A percentile compares a stretch with the other conserved stretches of the same genome.
phyloP scores from a whole-genome alignment of 192 early-diverging fungal species.

The Coemansia sp. region DNA sequence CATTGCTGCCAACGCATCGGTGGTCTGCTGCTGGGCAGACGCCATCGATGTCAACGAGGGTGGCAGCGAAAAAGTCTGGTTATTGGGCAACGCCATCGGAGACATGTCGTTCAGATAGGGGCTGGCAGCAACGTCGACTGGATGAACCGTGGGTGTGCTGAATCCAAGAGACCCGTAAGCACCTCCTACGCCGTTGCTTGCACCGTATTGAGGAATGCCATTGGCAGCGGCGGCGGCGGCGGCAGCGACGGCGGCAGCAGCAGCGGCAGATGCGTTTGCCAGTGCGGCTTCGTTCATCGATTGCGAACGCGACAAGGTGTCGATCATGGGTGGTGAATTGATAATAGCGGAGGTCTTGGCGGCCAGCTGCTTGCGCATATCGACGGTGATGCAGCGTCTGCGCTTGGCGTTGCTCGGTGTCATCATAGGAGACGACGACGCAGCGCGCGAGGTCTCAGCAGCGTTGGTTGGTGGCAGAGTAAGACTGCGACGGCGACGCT shows the following conservation, averaged over 20 bases:
- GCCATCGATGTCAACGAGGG: slow-evolving; percentile 13
- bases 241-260: background rate
- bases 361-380: slow-evolving; percentile 51
- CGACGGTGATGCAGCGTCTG: slow-evolving; percentile 44
- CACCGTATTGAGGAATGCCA: background rate
- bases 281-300: background rate
- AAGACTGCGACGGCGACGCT: slow-evolving; percentile 44
- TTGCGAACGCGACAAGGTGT: background rate
- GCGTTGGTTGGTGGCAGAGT: slow-evolving; percentile 24
- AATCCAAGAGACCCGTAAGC: slow-evolving; percentile 31
- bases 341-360: slow-evolving; percentile 34
- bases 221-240: background rate
- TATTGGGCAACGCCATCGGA: slow-evolving; percentile 30
- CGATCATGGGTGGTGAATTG: slow-evolving; percentile 16
- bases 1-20: slow-evolving; percentile 14
- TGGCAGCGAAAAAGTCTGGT: slow-evolving; percentile 31
- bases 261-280: background rate
- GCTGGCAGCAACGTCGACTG: slow-evolving; percentile 16
- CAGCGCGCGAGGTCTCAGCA: slow-evolving; percentile 12
- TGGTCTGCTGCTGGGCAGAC: background rate
- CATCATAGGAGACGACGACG: slow-evolving; percentile 45
- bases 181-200: slow-evolving; percentile 2
- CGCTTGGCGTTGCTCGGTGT: slow-evolving; percentile 35
- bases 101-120: slow-evolving; percentile 37
- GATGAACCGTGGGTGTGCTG: slow-evolving; percentile 10